A percentile compares a stretch with the other conserved stretches of the same genome.
These are phyloP conservation scores for Gossypium bickii DNA, from an alignment of 345 rosid species.

Conservation along the genomic window DNA sequence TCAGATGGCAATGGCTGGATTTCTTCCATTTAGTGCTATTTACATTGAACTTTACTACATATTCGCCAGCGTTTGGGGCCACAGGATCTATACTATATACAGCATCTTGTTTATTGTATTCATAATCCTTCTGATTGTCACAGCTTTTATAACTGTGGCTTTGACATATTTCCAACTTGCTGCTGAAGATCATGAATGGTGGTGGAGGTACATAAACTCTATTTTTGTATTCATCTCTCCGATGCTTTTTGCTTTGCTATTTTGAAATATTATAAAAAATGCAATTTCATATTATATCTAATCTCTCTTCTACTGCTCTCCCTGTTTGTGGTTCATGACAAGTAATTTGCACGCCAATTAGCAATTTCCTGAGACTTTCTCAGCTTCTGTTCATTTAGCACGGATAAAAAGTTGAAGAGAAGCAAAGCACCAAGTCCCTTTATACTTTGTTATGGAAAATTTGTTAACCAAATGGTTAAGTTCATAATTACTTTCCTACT, in stretches of 20 bases:
- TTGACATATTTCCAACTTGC: slow-evolving; percentile 94
- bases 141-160: slow-evolving; percentile 88
- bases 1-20: slow-evolving; percentile 94
- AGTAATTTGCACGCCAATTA: not conserved
- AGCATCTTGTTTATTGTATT: slow-evolving; percentile 80
- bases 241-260: not conserved
- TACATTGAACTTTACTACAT: slow-evolving; percentile 88
- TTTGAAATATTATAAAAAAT: not conserved
- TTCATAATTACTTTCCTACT: too few species aligned
- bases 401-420: not conserved
- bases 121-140: slow-evolving; percentile 75
- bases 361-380: not conserved
- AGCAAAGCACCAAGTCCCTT: too few species aligned
- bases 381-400: not conserved
- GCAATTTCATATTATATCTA: not conserved
- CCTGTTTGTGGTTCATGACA: not conserved
- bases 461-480: too few species aligned
- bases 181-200: slow-evolving; percentile 90
- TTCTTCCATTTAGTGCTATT: slow-evolving; percentile 75
- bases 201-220: slow-evolving; percentile 67
- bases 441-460: too few species aligned
- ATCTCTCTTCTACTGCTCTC: not conserved
- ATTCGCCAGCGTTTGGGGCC: slow-evolving; percentile 88
- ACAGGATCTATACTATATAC: slow-evolving; percentile 80
- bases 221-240: not conserved